Evolutionary conservation across 768 basidiomycete species (phyloP), one percentile per base, ranked within the genome.

Genomic region (Lentinus tigrinus): DNA sequence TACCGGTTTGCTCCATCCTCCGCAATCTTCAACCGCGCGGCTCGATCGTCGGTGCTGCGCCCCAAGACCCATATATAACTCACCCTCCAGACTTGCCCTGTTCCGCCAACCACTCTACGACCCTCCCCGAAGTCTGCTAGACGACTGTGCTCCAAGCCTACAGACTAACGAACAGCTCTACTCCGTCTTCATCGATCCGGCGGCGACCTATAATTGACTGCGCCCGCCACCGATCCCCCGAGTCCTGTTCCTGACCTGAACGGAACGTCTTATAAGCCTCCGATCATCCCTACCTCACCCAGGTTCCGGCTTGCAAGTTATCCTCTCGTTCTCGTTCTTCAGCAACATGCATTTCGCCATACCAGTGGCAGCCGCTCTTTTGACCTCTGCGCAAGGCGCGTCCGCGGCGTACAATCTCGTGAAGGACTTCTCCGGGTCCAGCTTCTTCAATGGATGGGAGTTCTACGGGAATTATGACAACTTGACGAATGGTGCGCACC

Each of bases 401-500:
- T 17, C 51, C 34, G 64, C 63, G 0, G 60, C 62, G 39, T 75
- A 77, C 62, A 66, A 69, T 27, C 64, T 78, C 21, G 70, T 75
- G 17, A 65, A 71, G 27, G 69, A 69, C 17, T 80, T 76, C 63
- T 64, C 71, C 16, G 78, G 78, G 6, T 39, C 54, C 2, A 65
- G 66, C 17, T 81, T 81, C 66, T 81, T 81, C 65, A 68, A 77
- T 50, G 66, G 67, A n/a, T 81, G 77, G 77, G 66, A 69, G 24
- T 78, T 76, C 65, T 78, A 73, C 50, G 76, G 74, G 3, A 69
- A 60, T 51, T 76, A 54, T 60, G 75, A 75, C 56, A 73, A 74
- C 57, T 59, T 72, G 27, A 73, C 72, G 23, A 69, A 67, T 36
- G 72, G 73, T 75, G 40, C 50, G 31, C 31, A 31, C 31, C 31